phyloP scores from a whole-genome alignment of 169 alveolate species.

The Babesia bigemina region DNA sequence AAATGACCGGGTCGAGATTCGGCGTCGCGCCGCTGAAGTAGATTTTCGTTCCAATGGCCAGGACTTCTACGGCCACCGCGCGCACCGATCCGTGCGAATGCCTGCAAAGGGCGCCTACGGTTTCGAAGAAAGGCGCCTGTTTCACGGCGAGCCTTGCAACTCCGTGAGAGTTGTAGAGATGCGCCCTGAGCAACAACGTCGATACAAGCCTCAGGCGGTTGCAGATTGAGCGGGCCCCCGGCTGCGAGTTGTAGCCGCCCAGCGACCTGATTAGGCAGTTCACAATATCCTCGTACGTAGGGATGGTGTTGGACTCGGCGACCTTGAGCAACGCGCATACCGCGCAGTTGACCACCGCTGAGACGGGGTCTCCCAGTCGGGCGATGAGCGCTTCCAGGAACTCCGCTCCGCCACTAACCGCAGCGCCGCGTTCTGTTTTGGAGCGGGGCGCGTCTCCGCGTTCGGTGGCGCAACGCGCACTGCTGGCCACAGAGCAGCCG shows the following conservation, averaged over 20 bases:
- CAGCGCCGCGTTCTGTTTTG: neutral
- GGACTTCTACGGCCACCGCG: constrained; percentile 13
- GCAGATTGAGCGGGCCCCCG: constrained; percentile 31
- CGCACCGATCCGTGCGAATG: constrained; percentile 41
- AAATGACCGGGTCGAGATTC: constrained; percentile 1
- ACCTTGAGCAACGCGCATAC: constrained; percentile 35
- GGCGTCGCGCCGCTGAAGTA: constrained; percentile 13
- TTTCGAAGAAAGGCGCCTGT: constrained; percentile 12
- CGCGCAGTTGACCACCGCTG: constrained; percentile 43
- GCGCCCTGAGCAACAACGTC: constrained; percentile 32
- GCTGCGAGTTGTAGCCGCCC: constrained; percentile 4
- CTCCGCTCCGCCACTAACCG: constrained; percentile 5
- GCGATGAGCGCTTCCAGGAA: constrained; percentile 18
- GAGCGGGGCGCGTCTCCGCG: constrained; percentile 2
- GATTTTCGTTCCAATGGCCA: constrained; percentile 19
- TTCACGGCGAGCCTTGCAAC: constrained; percentile 2
- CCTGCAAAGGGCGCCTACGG: constrained; percentile 18
- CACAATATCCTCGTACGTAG: constrained; percentile 32
- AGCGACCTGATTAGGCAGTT: constrained; percentile 19
- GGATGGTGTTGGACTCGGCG: constrained; percentile 32
- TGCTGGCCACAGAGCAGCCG: constrained; percentile 1
- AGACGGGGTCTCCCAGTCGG: constrained; percentile 35
- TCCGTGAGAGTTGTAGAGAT: constrained; percentile 27
- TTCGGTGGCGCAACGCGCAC: neutral
- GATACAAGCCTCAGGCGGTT: constrained; percentile 34